Evolutionary conservation across 495 filamentous ascomycete genomes (phyloP).

Genomic region (Hypoxylon cercidicola): DNA sequence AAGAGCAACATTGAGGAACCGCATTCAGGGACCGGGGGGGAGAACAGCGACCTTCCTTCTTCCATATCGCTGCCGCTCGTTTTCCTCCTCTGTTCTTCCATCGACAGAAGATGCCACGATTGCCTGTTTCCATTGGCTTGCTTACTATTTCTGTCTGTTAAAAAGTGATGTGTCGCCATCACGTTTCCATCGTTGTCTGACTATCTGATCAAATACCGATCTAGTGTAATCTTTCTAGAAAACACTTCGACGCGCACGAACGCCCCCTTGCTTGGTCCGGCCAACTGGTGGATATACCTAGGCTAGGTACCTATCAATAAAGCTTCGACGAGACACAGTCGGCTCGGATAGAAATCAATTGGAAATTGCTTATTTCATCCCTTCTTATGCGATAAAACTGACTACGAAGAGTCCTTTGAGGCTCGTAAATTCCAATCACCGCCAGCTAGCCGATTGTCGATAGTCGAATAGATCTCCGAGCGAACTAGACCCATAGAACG

Average conservation of each 20-base stretch:
- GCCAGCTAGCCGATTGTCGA: background rate
- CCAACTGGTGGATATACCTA: slow-evolving; percentile 10
- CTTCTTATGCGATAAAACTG: slow-evolving; percentile 26
- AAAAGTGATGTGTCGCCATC: slow-evolving; percentile 4
- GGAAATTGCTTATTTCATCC: slow-evolving; percentile 6
- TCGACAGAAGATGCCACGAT: slow-evolving; percentile 37
- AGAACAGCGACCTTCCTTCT: slow-evolving; percentile 23
- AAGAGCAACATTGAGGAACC: slow-evolving; percentile 36
- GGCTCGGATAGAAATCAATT: slow-evolving; percentile 10
- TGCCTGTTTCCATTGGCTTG: slow-evolving; percentile 30
- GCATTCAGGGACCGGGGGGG: slow-evolving; percentile 28
- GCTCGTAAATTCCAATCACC: slow-evolving; percentile 11
- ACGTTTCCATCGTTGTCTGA: too few species aligned
- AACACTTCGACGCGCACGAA: slow-evolving; percentile 12
- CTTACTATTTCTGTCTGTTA: slow-evolving; percentile 15
- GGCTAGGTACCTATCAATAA: too few species aligned
- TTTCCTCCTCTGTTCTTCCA: slow-evolving; percentile 23
- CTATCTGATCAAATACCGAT: slow-evolving; percentile 15
- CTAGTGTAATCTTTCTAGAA: slow-evolving; percentile 8
- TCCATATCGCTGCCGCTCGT: slow-evolving; percentile 17
- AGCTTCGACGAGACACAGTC: slow-evolving; percentile 7
- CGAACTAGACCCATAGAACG: slow-evolving; percentile 6
- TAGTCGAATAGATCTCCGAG: slow-evolving; percentile 9
- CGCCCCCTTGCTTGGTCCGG: slow-evolving; percentile 10
- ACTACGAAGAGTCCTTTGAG: slow-evolving; percentile 11